Conservation (phyloP, 2,329 filamentous ascomycete genomes). For the Aspergillus sp. region DNA sequence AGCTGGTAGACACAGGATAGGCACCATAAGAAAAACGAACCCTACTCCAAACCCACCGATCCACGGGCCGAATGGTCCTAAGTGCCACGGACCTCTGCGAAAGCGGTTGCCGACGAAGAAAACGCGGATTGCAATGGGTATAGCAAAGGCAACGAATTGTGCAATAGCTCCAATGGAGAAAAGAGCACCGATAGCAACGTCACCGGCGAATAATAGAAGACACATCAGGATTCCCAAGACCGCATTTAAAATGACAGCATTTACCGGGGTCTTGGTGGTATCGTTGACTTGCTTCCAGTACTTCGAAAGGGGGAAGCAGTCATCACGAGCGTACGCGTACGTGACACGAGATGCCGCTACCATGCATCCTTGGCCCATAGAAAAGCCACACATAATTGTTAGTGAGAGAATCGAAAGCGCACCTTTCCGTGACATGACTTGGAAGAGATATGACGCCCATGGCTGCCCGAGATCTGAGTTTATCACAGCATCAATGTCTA, state of each 20-base stretch:
- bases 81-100: slow-evolving; percentile 66
- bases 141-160: slow-evolving; percentile 57
- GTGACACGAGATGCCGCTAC: slow-evolving; percentile 66
- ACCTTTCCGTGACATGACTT: slow-evolving; percentile 61
- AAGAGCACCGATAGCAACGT: slow-evolving; percentile 63
- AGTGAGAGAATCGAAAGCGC: slow-evolving; percentile 63
- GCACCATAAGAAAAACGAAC: slow-evolving; percentile 67
- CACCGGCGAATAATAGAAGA: slow-evolving; percentile 65
- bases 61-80: slow-evolving; percentile 59
- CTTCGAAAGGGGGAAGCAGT: slow-evolving; percentile 63
- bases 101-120: slow-evolving; percentile 61
- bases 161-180: slow-evolving; percentile 71
- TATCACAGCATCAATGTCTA: slow-evolving; percentile 60
- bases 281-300: slow-evolving; percentile 62
- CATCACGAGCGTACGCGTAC: slow-evolving; percentile 72
- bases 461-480: slow-evolving; percentile 66
- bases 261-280: slow-evolving; percentile 65
- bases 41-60: slow-evolving; percentile 57
- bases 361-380: slow-evolving; percentile 73
- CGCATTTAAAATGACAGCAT: slow-evolving; percentile 68
- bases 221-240: slow-evolving; percentile 59
- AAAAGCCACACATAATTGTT: slow-evolving; percentile 69
- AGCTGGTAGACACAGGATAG: slow-evolving; percentile 65
- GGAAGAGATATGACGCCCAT: slow-evolving; percentile 68
- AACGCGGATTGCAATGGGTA: slow-evolving; percentile 45